phyloP scores from a whole-genome alignment of 257 asterid species.

The Ehretia macrophylla region DNA sequence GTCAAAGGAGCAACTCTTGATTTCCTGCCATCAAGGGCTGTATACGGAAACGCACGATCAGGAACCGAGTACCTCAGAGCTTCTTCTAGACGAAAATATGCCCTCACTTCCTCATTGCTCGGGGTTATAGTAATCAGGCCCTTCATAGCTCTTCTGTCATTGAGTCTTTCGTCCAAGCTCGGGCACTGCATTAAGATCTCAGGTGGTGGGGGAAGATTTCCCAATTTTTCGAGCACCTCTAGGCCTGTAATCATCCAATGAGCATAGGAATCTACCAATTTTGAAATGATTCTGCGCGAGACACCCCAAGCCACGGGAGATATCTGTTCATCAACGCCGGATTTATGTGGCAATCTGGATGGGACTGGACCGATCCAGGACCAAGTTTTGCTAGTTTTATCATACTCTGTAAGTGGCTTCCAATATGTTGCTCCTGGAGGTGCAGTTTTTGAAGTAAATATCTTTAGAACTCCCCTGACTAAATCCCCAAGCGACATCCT shows the following conservation, averaged over 20 bases:
- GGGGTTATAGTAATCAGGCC: constrained; percentile 8
- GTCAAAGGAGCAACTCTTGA: constrained; percentile 22
- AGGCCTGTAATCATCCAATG: constrained; percentile 12
- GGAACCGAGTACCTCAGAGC: constrained; percentile 24
- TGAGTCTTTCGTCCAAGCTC: constrained; percentile 6
- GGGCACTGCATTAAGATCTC: neutral
- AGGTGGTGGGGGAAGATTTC: constrained; percentile 22
- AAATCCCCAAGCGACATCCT: constrained; percentile 15
- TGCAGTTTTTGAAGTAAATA: constrained; percentile 15
- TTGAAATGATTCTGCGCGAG: neutral
- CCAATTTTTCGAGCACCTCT: constrained; percentile 6
- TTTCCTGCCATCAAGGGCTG: constrained; percentile 25
- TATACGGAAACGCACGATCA: constrained; percentile 9
- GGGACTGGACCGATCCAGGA: constrained; percentile 25
- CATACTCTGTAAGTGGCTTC: constrained; percentile 7
- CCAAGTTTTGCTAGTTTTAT: constrained; percentile 15
- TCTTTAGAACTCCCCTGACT: constrained; percentile 20
- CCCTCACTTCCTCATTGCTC: constrained; percentile 17
- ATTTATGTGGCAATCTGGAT: neutral
- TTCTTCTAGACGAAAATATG: constrained; percentile 28
- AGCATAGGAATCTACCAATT: constrained; percentile 4
- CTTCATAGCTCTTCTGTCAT: neutral
- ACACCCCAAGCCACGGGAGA: constrained; percentile 25
- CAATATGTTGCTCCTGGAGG: constrained; percentile 10
- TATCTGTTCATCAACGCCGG: neutral